phyloP scores from a whole-genome alignment of 441 rosid genomes.

The Erodium moschatum region DNA sequence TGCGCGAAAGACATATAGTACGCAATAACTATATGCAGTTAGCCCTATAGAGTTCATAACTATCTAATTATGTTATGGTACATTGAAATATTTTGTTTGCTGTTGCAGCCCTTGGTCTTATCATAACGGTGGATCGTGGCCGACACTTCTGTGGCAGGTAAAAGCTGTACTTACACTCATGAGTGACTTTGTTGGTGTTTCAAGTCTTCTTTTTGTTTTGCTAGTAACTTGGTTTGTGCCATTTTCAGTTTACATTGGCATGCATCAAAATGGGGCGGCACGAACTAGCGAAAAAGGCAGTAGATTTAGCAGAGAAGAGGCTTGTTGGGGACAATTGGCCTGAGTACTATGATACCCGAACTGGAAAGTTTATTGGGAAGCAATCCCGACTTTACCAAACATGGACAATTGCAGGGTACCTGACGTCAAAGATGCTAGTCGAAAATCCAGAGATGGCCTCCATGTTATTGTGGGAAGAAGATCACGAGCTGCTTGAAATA shows the following conservation, averaged over 20 bases:
- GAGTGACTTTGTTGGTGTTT: too few species aligned
- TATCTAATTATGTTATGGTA: neutral
- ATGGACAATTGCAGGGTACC: slow-evolving; percentile 7
- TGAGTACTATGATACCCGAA: slow-evolving; percentile 7
- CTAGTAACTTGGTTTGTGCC: too few species aligned
- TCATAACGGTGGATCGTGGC: slow-evolving; percentile 79
- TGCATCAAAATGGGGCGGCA: neutral
- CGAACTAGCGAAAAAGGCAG: slow-evolving; percentile 2
- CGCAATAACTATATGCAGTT: too few species aligned
- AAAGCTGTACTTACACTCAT: neutral
- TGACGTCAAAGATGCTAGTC: slow-evolving; percentile 2
- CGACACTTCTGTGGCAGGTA: slow-evolving; percentile 77
- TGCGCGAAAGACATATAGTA: too few species aligned
- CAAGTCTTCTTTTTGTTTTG: too few species aligned
- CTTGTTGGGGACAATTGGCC: neutral
- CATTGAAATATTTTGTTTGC: neutral
- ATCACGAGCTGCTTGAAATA: neutral
- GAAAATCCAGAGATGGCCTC: slow-evolving; percentile 7
- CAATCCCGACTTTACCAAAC: slow-evolving; percentile 4
- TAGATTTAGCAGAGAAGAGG: slow-evolving; percentile 6
- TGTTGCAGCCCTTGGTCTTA: slow-evolving; percentile 70
- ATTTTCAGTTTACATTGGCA: slow-evolving; percentile 6
- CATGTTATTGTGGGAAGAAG: neutral
- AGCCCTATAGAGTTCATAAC: neutral
- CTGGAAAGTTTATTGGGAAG: slow-evolving; percentile 6